These are phyloP conservation scores for Aureobasidium sp. DNA, from an alignment of 2,329 filamentous ascomycete genomes.

Conservation along the genomic window DNA sequence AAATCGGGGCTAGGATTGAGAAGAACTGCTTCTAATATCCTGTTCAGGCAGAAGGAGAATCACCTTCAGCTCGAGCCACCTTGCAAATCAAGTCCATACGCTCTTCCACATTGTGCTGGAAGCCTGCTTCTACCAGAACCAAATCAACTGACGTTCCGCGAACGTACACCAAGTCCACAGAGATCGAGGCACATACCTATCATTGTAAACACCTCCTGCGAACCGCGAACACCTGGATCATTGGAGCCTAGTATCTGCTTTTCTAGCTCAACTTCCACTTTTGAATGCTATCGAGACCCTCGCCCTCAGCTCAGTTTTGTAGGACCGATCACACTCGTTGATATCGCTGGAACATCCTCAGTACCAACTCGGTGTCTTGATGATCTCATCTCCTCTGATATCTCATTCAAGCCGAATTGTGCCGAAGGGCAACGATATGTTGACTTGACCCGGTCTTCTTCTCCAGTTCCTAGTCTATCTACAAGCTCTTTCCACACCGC, in stretches of 20 bases:
- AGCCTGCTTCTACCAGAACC: neutral
- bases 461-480: neutral
- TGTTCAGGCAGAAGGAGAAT: neutral
- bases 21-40: slow-evolving; percentile 3
- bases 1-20: neutral
- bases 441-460: neutral
- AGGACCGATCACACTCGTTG: slow-evolving; percentile 2
- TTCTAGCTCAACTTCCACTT: neutral
- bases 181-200: slow-evolving; percentile 5
- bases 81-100: neutral
- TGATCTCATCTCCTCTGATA: neutral
- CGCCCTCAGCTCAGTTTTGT: neutral
- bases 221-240: neutral
- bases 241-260: neutral
- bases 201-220: neutral
- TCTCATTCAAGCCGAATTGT: neutral
- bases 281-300: neutral
- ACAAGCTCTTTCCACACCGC: slow-evolving; percentile 4
- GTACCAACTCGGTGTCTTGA: neutral
- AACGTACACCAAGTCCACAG: slow-evolving; percentile 1
- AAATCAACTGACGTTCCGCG: neutral
- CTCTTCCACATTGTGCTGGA: neutral
- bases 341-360: neutral
- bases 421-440: neutral
- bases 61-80: neutral